These are phyloP conservation scores for Lachnellula cervina DNA, from an alignment of 2,329 filamentous ascomycete genomes.

Conservation along the genomic window DNA sequence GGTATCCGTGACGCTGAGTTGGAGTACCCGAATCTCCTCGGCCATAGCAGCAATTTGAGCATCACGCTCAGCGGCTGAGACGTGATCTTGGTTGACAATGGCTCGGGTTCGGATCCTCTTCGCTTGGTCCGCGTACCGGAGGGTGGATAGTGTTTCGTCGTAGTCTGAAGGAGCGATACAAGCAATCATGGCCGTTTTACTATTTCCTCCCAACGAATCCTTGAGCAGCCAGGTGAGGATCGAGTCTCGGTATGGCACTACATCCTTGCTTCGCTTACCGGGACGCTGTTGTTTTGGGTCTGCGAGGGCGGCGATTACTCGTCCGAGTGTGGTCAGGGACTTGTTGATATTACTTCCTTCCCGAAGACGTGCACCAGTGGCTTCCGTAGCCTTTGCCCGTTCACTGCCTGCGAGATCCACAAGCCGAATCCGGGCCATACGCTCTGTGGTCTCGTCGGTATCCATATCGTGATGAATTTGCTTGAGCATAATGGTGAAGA, in stretches of 20 bases:
- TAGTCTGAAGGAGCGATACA: conserved; percentile 95
- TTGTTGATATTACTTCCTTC: conserved; percentile 99
- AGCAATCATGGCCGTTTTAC: conserved; percentile 98
- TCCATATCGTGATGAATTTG: conserved; percentile 97
- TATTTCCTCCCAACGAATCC: conserved; percentile 92
- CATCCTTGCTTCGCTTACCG: conserved; percentile 60
- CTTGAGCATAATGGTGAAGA: conserved; percentile 97
- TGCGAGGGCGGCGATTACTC: conserved; percentile 86
- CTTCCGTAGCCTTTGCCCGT: conserved; percentile 90
- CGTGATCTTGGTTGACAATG: conserved; percentile 90
- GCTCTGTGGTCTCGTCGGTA: conserved; percentile 96
- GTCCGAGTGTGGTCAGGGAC: conserved; percentile 88
- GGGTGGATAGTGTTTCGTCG: conserved; percentile 91
- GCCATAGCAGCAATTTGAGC: conserved; percentile 93
- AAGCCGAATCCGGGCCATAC: conserved; percentile 85
- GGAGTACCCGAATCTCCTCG: conserved; percentile 83
- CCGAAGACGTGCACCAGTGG: conserved; percentile 81
- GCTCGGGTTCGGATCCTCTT: conserved; percentile 95
- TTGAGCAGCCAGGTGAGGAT: conserved; percentile 82
- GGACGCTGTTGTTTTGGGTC: conserved; percentile 59
- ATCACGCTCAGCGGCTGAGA: conserved; percentile 88
- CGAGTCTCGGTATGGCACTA: conserved; percentile 91
- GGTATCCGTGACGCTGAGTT: conserved; percentile 66
- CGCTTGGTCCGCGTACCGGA: conserved; percentile 95
- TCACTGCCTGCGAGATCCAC: conserved; percentile 95